Base-by-base conservation (phyloP, 2,329 filamentous ascomycete genomes). In the Exophiala bonariae region DNA sequence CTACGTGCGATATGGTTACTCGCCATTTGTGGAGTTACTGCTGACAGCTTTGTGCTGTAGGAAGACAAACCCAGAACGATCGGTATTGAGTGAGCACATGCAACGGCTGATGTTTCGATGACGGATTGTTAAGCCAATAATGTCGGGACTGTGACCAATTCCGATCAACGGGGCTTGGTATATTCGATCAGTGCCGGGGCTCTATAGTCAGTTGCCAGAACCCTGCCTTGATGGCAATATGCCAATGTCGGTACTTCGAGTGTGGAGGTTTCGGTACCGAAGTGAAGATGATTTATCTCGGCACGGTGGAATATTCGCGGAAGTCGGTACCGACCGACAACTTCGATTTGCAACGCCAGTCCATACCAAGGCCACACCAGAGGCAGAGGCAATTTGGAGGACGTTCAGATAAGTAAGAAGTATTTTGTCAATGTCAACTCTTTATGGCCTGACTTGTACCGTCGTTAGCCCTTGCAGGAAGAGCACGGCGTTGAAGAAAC, bases 301-400 rank as follows among this genome's bases (percentile, higher is more conserved):
- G 35, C 35, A 37, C 35, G 16, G 11, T 16, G 11, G n/a, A 8
- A 36, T 10, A 36, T 16, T 37, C 14, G 32, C 8, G 8, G 19
- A 34, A 14, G 16, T 37, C 35, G 35, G 35, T 37, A 37, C 35
- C 35, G 35, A 20, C 35, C 18, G 4, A 36, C n/a, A 17, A n/a
- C 16, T 36, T 17, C 11, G 19, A 4, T n/a, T 14, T 11, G 35
- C 16, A 19, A 37, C 19, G 17, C 35, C 35, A 37, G 35, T 8
- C 16, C 35, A 18, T n/a, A 16, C 35, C n/a, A n/a, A n/a, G n/a
- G n/a, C n/a, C 35, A 14, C 35, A 16, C 6, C 23, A 26, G 23
- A 37, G n/a, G 35, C 13, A 8, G 35, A 37, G 35, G 9, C 35
- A 17, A 36, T 3, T 36, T 26, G 16, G 14, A 11, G 13, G 11